Percentiles rank a stretch among this genome's conserved stretches.
Evolutionary conservation across 1,284 basidiomycete species (phyloP).

Genomic region (Ganoderma boninense): DNA sequence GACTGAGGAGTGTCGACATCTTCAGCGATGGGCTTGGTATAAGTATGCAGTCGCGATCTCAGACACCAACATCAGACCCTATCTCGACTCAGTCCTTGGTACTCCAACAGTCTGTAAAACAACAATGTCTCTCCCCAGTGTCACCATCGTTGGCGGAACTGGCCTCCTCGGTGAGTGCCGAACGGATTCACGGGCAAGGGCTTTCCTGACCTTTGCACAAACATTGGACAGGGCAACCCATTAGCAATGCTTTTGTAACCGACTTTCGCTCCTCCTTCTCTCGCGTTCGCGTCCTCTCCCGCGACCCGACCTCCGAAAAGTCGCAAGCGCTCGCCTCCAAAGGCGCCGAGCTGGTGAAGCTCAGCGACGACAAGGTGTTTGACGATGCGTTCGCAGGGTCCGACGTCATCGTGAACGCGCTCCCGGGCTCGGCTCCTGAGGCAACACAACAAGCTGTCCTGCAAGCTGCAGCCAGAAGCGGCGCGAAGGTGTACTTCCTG

Average conservation of each 20-base stretch:
- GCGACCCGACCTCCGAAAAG: constrained; percentile 33
- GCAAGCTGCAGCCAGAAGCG: constrained; percentile 34
- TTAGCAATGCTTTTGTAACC: constrained; percentile 23
- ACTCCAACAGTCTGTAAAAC: background rate
- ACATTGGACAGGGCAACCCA: background rate
- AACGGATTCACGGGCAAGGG: no score
- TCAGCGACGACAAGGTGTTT: constrained; percentile 19
- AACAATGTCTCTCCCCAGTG: constrained; percentile 14
- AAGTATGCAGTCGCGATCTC: background rate
- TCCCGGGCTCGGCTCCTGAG: constrained; percentile 15
- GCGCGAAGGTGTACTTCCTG: constrained; percentile 41
- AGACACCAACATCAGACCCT: background rate
- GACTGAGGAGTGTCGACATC: background rate
- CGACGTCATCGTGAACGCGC: constrained; percentile 39
- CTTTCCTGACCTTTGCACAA: background rate
- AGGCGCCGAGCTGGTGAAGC: constrained; percentile 35
- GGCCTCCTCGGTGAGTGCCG: constrained; percentile 37
- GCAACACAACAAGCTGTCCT: constrained; percentile 34
- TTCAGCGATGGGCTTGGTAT: background rate
- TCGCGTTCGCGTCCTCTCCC: constrained; percentile 34
- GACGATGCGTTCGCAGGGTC: constrained; percentile 35
- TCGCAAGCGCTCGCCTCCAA: constrained; percentile 33
- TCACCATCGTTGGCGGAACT: constrained; percentile 40
- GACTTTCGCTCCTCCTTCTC: constrained; percentile 28
- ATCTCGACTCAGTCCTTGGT: background rate